Conservation (phyloP, 805 yeast species). For the Yarrowia phangngaensis region DNA sequence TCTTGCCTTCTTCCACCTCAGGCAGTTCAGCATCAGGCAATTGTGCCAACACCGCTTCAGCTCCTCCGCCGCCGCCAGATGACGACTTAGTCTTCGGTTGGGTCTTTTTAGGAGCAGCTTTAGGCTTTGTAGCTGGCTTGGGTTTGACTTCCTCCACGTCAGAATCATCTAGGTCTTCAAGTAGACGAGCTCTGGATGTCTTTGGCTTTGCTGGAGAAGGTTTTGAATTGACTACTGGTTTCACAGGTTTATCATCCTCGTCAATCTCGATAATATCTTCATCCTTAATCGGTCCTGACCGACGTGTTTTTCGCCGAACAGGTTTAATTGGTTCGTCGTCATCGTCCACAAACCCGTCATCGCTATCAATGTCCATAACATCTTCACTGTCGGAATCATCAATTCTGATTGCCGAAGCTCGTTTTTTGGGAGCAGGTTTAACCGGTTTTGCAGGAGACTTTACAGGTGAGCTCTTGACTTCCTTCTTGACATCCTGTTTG, state of each 20-base stretch:
- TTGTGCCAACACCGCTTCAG: conserved; percentile 53
- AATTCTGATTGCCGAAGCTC: conserved; percentile 3
- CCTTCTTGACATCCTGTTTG: not conserved
- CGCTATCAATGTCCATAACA: conserved; percentile 4
- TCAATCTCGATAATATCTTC: conserved; percentile 15
- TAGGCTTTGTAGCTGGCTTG: conserved; percentile 10
- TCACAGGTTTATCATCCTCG: conserved; percentile 3
- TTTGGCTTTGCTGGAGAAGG: not conserved
- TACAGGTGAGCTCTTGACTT: no score
- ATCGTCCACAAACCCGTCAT: conserved; percentile 18
- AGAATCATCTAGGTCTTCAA: conserved; percentile 23
- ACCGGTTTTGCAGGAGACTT: not conserved
- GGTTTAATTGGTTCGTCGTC: conserved; percentile 7
- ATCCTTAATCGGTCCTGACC: conserved; percentile 9
- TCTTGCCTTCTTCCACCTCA: conserved; percentile 46
- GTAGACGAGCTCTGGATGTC: not conserved
- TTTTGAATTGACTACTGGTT: not conserved
- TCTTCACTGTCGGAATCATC: conserved; percentile 5
- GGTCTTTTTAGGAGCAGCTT: conserved; percentile 25
- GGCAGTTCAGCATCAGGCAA: conserved; percentile 75
- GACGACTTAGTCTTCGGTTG: conserved; percentile 6
- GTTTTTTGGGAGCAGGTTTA: conserved; percentile 5
- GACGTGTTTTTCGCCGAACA: conserved; percentile 10
- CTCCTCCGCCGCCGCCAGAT: conserved; percentile 38
- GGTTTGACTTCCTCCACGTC: conserved; percentile 19